Evolutionary conservation across 805 yeast genomes (phyloP).

Genomic region (Phaffomyces antillensis): DNA sequence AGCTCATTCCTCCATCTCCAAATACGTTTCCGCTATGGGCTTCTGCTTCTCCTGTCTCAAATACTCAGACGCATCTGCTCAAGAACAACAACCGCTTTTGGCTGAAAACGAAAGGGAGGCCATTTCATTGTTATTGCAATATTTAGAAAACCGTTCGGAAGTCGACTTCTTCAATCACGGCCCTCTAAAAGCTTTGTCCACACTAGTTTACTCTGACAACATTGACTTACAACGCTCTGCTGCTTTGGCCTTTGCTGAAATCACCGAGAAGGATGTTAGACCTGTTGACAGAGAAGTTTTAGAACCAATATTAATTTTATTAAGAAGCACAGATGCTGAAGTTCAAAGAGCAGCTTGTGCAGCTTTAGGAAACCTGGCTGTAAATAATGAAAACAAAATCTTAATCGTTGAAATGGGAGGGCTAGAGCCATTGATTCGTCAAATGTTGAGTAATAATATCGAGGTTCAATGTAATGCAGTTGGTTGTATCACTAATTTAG

Average conservation of each 20-base stretch:
- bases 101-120: constrained; percentile 98
- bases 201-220: constrained; percentile 91
- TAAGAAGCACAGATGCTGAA: constrained; percentile 85
- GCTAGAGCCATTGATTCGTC: constrained; percentile 89
- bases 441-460: constrained; percentile 94
- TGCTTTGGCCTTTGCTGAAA: constrained; percentile 96
- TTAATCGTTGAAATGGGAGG: constrained; percentile 98
- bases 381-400: constrained; percentile 87
- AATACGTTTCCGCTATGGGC: constrained; percentile 33
- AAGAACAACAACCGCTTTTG: constrained; percentile 64
- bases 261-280: constrained; percentile 91
- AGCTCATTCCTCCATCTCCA: too few species aligned
- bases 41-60: constrained; percentile 41
- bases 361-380: constrained; percentile 96
- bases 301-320: constrained; percentile 83
- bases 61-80: background rate
- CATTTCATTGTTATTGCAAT: constrained; percentile 81
- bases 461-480: constrained; percentile 99
- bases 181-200: constrained; percentile 81
- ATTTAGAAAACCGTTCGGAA: constrained; percentile 78
- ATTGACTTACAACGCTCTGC: constrained; percentile 94
- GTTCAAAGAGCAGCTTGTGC: constrained; percentile 99
- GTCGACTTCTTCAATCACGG: constrained; percentile 86
- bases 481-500: constrained; percentile 96
- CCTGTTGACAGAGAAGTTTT: constrained; percentile 86